Conservation (phyloP, 192 early-diverging fungal species). For the Backusella circina region DNA sequence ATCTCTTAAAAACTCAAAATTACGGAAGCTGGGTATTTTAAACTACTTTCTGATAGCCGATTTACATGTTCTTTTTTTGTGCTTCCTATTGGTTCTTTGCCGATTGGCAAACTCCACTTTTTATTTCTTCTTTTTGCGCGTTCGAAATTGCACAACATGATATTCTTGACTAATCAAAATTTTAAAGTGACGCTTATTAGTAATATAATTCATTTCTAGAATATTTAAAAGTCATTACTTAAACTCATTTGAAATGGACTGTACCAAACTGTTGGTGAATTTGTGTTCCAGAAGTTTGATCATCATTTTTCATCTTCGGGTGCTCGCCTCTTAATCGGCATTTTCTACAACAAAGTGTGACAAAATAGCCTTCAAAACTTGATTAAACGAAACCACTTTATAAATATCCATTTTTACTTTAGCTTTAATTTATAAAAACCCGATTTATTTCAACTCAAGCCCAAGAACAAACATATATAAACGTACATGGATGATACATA, state of each 20-base stretch:
- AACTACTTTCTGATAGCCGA: neutral
- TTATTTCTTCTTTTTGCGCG: neutral
- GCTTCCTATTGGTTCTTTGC: neutral
- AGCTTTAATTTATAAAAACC: neutral
- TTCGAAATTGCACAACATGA: neutral
- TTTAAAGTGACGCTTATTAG: neutral
- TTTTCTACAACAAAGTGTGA: neutral
- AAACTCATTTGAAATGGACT: neutral
- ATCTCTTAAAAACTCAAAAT: neutral
- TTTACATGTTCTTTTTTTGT: neutral
- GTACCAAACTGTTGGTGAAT: neutral
- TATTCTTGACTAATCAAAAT: neutral
- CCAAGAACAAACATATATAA: neutral
- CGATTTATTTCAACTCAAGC: neutral
- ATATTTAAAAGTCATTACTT: neutral
- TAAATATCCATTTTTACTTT: neutral
- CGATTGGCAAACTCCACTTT: neutral
- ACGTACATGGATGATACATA: neutral
- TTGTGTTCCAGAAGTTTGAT: neutral
- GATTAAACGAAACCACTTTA: neutral
- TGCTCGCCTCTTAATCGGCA: neutral
- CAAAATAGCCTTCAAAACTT: neutral
- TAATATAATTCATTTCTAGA: neutral
- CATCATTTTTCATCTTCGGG: neutral
- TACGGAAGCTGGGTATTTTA: neutral